Evolutionary conservation across 2,329 filamentous ascomycete genomes (phyloP), one percentile per base, ranked within the genome.

Genomic region (Hyphodiscus sp.): DNA sequence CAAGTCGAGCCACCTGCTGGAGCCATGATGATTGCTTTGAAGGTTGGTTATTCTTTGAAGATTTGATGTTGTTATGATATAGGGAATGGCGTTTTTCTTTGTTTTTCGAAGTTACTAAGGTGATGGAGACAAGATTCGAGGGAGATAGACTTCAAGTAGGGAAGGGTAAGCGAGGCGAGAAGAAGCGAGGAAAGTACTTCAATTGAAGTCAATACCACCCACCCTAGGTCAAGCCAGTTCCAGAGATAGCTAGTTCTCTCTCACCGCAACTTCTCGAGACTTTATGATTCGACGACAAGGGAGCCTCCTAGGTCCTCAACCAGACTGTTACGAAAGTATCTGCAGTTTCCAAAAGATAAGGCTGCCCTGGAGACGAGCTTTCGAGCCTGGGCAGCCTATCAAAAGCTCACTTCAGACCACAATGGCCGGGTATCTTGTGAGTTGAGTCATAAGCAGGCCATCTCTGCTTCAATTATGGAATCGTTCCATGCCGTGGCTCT

Each of bases 1-100:
- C 66, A 68, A 10, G 38, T 42, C 20, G 58, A 56, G n/a, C 38
- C 20, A 15, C 33, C 4, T 41, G 30, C 45, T 15, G 56, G 54
- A 51, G 58, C 53, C 55, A 59, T 58, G 49, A 20, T 30, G 38
- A 46, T 20, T 55, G 23, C n/a, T 38, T 26, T 38, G 33, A 9
- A 29, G 19, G 6, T 49, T 45, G 41, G 41, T 15, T 5, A 26
- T 43, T 44, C 18, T 15, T 11, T 23, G 20, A 43, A 42, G 19
- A 26, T 44, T 19, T 15, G 10, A 20, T 45, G 20, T 47, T 38
- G 33, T 45, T 45, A 10, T 38, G 20, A 43, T 20, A 2, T 23
- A n/a, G 20, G 18, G n/a, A 11, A 3, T 20, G 18, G 9, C 9
- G 30, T 13, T 20, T 16, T 20, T 13, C 7, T 33, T 38, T 45